Conservation (phyloP, 1,284 basidiomycete species). For the Mrakiaceae sp. region DNA sequence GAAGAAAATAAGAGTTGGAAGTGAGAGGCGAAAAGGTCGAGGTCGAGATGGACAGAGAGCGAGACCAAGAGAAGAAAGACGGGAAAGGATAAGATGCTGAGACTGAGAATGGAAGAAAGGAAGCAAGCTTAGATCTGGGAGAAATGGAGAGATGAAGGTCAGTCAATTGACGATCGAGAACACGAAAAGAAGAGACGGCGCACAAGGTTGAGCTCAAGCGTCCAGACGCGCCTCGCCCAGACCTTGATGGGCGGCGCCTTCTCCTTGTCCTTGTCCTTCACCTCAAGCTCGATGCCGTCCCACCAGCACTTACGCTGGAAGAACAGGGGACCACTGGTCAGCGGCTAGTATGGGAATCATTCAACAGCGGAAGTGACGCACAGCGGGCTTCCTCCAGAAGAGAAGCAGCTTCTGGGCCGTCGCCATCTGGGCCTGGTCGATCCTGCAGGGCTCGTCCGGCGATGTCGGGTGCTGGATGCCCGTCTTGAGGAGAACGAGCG, state of each 20-base stretch:
- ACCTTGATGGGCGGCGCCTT: slow-evolving; percentile 55
- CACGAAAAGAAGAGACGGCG: slow-evolving; percentile 26
- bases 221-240: slow-evolving; percentile 98
- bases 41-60: background rate
- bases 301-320: slow-evolving; percentile 95
- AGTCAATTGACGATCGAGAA: background rate
- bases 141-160: background rate
- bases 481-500: slow-evolving; percentile 92
- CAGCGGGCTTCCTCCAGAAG: slow-evolving; percentile 98
- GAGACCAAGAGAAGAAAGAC: background rate
- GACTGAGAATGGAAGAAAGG: background rate
- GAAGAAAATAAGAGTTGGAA: too few species aligned
- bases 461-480: slow-evolving; percentile 62
- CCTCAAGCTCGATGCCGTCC: slow-evolving; percentile 88
- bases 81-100: background rate
- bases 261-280: slow-evolving; percentile 47
- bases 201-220: slow-evolving; percentile 87
- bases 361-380: slow-evolving; percentile 33
- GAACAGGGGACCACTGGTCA: background rate
- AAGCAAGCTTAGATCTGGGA: background rate
- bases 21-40: background rate
- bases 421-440: slow-evolving; percentile 87
- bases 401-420: slow-evolving; percentile 94
- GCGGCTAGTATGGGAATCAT: background rate
- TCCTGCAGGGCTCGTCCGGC: slow-evolving; percentile 29